Base-by-base conservation (phyloP, 1,139 yeast species). In the Hemisphaericaspora lyxosophila region DNA sequence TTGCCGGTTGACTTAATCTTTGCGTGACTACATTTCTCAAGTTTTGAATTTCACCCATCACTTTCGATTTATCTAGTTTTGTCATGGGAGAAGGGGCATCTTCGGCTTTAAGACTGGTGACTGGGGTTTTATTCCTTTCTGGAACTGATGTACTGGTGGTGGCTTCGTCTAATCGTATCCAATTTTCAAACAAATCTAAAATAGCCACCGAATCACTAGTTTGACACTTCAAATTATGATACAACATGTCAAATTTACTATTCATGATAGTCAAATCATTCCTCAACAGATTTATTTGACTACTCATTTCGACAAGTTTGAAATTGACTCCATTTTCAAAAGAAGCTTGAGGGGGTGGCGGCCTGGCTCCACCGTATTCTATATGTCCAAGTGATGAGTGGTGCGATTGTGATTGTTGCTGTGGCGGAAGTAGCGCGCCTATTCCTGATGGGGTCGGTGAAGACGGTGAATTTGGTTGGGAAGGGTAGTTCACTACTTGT, bases 131-230 rank as follows among this genome's bases (percentile, higher is more conserved):
- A 23, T 35, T 35, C 7, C 38, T 17, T 14, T 27, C 26, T 4
- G 34, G 34, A 16, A 24, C n/a, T 22, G 34, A 14, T 6, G 22
- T 18, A 5, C 4, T 4, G 13, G 18, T 24, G 11, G 14, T 23
- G 3, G 12, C 20, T 4, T 31, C 16, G 13, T 35, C 27, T n/a
- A 22, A 14, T 24, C 34, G 23, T 24, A 47, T 49, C 36, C 18
- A 54, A 44, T 31, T 69, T 38, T 72, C 75, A 33, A 78, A 48
- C 34, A 73, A 52, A 33, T 78, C 84, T 26, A 79, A 50, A 4
- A 78, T 42, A 24, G 67, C 66, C 2, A 78, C 68, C 55, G 76
- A 62, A 48, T 79, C 84, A 36, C 64, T 48, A 46, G 74, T 75
- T n/a, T 71, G 66, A 35, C 64, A 62, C 30, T 70, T 64, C 39